phyloP scores from a whole-genome alignment of 2,329 filamentous ascomycete genomes.

The Elsinoe ampelina region DNA sequence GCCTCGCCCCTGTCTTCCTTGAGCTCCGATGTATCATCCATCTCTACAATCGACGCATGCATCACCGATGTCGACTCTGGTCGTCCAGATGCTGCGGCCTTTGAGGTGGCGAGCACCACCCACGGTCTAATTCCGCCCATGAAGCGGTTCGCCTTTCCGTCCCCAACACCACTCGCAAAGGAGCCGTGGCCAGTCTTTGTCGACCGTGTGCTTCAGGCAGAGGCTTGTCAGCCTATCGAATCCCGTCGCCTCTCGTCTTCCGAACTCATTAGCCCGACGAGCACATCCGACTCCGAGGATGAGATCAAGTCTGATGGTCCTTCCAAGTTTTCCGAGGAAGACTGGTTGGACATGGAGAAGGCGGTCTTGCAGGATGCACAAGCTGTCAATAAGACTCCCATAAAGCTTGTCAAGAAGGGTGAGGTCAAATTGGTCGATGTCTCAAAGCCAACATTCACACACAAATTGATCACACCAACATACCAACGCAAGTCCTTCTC shows the following conservation, averaged over 20 bases:
- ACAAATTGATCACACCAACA: background rate
- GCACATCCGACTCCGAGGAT: background rate
- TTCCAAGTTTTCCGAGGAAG: background rate
- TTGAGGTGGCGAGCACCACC: background rate
- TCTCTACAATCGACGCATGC: background rate
- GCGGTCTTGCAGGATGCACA: background rate
- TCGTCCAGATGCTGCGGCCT: background rate
- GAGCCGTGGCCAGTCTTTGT: background rate
- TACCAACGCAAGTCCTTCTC: background rate
- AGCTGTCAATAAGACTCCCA: background rate
- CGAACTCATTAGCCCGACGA: background rate
- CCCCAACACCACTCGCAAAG: background rate
- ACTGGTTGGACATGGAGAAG: slow-evolving; percentile 4
- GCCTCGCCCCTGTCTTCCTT: background rate
- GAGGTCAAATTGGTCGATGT: slow-evolving; percentile 1
- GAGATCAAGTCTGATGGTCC: background rate
- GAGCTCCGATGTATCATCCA: background rate
- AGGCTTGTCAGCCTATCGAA: background rate
- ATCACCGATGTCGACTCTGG: background rate
- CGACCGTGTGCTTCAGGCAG: slow-evolving; percentile 1
- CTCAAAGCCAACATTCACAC: background rate
- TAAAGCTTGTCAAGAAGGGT: background rate
- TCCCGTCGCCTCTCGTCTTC: background rate
- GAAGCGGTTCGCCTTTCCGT: background rate
- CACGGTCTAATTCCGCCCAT: background rate